These are phyloP conservation scores for Gastrodia elata DNA, from an alignment of 106 monocot genomes.

Conservation along the genomic window DNA sequence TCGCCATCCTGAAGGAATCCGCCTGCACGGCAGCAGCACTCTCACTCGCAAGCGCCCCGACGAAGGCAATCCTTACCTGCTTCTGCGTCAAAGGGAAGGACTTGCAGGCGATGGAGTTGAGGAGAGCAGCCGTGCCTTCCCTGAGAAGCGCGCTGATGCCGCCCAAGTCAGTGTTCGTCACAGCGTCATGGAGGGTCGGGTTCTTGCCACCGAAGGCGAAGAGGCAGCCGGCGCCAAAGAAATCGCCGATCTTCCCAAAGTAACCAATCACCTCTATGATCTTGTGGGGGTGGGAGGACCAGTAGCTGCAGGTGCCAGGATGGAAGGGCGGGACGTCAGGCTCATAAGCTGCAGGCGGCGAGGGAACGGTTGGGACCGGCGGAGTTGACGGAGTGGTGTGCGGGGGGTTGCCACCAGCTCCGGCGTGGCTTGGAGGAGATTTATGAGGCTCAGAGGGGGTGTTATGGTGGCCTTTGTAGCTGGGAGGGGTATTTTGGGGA, in stretches of 20 bases:
- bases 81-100: slow-evolving; percentile 38
- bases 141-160: slow-evolving; percentile 56
- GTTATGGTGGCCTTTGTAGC: not conserved
- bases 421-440: not conserved
- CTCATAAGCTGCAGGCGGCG: slow-evolving; percentile 2
- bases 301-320: slow-evolving; percentile 48
- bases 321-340: slow-evolving; percentile 8
- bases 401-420: not conserved
- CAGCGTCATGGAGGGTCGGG: slow-evolving; percentile 41
- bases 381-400: not conserved
- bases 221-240: slow-evolving; percentile 39
- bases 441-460: too few species aligned
- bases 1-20: slow-evolving; percentile 49
- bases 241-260: slow-evolving; percentile 27
- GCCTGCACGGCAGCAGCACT: slow-evolving; percentile 50
- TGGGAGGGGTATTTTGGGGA: not conserved
- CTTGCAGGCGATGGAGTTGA: slow-evolving; percentile 65
- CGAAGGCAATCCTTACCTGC: slow-evolving; percentile 59
- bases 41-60: slow-evolving; percentile 24
- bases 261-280: slow-evolving; percentile 49
- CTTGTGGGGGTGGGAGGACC: slow-evolving; percentile 56
- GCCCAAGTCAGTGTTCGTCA: slow-evolving; percentile 46
- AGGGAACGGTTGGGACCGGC: not conserved
- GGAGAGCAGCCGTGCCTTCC: slow-evolving; percentile 68
- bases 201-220: slow-evolving; percentile 30